These are phyloP conservation scores for Trichoderma sp. DNA, from an alignment of 2,329 filamentous ascomycete species.

Conservation along the genomic window DNA sequence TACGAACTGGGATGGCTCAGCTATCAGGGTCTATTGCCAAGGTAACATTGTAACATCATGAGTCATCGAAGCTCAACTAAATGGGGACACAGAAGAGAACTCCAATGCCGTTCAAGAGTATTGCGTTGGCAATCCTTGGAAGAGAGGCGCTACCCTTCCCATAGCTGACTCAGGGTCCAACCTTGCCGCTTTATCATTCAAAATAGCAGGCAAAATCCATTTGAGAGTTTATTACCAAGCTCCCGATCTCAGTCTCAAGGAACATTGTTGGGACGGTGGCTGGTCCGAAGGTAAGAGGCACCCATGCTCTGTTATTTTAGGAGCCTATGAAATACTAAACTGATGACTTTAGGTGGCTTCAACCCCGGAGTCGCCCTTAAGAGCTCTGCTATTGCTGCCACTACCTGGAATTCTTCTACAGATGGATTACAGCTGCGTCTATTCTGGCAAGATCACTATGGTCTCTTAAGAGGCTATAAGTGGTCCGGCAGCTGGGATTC, in stretches of 20 bases:
- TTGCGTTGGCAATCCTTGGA: slow-evolving; percentile 2
- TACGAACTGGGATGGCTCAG: slow-evolving; percentile 2
- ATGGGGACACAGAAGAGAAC: neutral
- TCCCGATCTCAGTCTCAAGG: slow-evolving; percentile 11
- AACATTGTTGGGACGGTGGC: neutral
- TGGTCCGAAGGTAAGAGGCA: slow-evolving; percentile 7
- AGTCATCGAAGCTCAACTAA: neutral
- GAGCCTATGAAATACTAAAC: neutral
- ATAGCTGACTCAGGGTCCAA: slow-evolving; percentile 3
- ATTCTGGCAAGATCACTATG: neutral
- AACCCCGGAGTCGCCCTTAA: slow-evolving; percentile 1
- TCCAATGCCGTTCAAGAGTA: slow-evolving; percentile 14
- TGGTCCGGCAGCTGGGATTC: slow-evolving; percentile 8
- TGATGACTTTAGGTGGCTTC: neutral
- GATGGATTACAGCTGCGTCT: slow-evolving; percentile 3
- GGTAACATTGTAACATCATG: neutral
- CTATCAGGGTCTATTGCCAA: slow-evolving; percentile 14
- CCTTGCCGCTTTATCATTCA: slow-evolving; percentile 1
- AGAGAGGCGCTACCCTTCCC: slow-evolving; percentile 6
- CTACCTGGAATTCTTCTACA: neutral
- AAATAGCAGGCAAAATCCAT: neutral
- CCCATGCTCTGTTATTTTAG: neutral
- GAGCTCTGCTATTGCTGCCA: slow-evolving; percentile 6
- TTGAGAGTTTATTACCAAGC: slow-evolving; percentile 18
- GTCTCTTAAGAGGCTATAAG: neutral